phyloP scores from a whole-genome alignment of 768 basidiomycete species.

The Mycena vitilis region DNA sequence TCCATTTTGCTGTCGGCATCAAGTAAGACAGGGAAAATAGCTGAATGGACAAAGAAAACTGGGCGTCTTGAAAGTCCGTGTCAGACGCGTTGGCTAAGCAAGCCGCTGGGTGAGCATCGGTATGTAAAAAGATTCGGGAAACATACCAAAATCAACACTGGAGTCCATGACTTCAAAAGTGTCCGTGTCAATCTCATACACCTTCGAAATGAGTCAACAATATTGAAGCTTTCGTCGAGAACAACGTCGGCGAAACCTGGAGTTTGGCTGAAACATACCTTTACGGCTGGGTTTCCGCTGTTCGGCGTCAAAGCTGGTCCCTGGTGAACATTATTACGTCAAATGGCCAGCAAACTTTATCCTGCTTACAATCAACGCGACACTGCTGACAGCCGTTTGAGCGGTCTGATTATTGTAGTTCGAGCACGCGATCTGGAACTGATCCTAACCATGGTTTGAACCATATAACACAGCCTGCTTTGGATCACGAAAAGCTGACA shows the following conservation, averaged over 20 bases:
- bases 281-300: conserved; percentile 53
- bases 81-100: conserved; percentile 41
- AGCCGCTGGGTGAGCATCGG: not conserved
- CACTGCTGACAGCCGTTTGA: conserved; percentile 43
- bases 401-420: conserved; percentile 48
- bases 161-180: conserved; percentile 55
- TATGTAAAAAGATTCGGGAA: not conserved
- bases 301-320: conserved; percentile 54
- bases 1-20: conserved; percentile 44
- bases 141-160: conserved; percentile 45
- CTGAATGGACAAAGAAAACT: not conserved
- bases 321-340: not conserved
- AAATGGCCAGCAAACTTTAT: too few species aligned
- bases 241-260: too few species aligned
- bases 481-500: not conserved
- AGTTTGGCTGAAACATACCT: conserved; percentile 42
- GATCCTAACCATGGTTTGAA: conserved; percentile 40
- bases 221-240: too few species aligned
- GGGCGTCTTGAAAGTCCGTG: conserved; percentile 39
- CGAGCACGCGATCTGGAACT: conserved; percentile 55
- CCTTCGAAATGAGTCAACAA: not conserved
- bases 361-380: conserved; percentile 42
- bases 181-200: conserved; percentile 57
- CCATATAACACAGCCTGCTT: too few species aligned
- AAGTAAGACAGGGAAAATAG: conserved; percentile 6